A percentile compares a stretch with the other conserved stretches of the same genome.
Evolutionary conservation across 208 protist species (phyloP).

Genomic region (Leishmania mexicana): DNA sequence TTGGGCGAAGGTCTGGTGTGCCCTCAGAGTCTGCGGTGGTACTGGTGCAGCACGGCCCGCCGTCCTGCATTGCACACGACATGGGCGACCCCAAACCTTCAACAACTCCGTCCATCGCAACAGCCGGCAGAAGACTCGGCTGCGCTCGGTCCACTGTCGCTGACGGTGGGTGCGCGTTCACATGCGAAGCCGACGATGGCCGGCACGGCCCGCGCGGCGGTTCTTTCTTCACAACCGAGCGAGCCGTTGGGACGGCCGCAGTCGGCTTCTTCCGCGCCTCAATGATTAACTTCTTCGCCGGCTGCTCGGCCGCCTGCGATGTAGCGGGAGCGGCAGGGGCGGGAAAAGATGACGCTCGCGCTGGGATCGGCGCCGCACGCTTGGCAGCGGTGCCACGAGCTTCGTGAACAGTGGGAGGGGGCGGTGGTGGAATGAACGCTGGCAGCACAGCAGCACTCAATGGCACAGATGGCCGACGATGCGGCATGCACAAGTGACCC

Average conservation of each 20-base stretch:
- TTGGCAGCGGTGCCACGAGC: not conserved
- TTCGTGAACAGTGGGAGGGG: not conserved
- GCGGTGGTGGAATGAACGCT: constrained; percentile 2
- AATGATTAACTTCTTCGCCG: not conserved
- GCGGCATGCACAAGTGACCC: constrained; percentile 24
- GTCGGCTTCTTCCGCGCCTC: not conserved
- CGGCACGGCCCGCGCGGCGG: not conserved
- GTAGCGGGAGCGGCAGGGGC: not conserved
- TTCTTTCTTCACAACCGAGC: constrained; percentile 9
- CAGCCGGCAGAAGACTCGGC: not conserved
- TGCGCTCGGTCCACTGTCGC: not conserved
- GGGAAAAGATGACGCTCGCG: not conserved
- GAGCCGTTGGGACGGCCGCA: not conserved
- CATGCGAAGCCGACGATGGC: not conserved
- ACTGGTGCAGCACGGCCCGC: not conserved
- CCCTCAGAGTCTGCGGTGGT: not conserved
- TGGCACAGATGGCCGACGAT: constrained; percentile 10
- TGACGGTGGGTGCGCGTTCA: not conserved
- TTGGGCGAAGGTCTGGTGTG: constrained; percentile 13
- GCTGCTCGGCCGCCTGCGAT: not conserved
- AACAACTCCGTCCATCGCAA: not conserved
- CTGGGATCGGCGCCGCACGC: not conserved
- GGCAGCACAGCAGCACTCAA: not conserved
- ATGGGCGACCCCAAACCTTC: constrained; percentile 11
- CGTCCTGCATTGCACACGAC: not conserved